Percentiles rank a stretch among this genome's conserved stretches.
Conservation (phyloP, 768 basidiomycete genomes). For the Naganishia randhawae region DNA sequence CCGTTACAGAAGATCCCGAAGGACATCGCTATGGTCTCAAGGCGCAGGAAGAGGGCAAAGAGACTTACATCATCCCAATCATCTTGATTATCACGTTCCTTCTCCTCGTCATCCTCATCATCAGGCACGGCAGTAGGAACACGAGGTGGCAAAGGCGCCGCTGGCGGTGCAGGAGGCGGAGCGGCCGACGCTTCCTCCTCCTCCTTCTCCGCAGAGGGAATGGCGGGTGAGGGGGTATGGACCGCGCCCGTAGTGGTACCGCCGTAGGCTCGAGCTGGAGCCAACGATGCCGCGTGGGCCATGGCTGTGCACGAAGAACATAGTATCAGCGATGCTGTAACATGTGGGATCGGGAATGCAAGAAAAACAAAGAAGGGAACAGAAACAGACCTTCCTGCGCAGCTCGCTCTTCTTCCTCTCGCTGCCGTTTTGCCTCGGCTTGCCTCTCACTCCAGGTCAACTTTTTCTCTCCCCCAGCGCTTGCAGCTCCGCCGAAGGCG, state of each 20-base stretch:
- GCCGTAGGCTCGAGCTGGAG: slow-evolving; percentile 17
- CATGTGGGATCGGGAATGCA: too few species aligned
- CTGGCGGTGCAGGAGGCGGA: slow-evolving; percentile 44
- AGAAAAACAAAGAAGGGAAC: too few species aligned
- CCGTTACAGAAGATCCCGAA: neutral
- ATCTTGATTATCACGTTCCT: slow-evolving; percentile 49
- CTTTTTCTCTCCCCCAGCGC: slow-evolving; percentile 58
- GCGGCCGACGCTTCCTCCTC: slow-evolving; percentile 44
- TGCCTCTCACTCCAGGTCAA: slow-evolving; percentile 93
- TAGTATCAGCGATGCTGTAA: slow-evolving; percentile 8
- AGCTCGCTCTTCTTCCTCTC: slow-evolving; percentile 67
- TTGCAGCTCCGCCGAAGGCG: slow-evolving; percentile 29
- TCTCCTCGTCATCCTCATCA: slow-evolving; percentile 31
- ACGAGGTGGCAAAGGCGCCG: slow-evolving; percentile 44
- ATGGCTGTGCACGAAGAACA: slow-evolving; percentile 31
- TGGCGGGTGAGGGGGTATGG: slow-evolving; percentile 24
- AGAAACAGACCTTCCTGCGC: slow-evolving; percentile 34
- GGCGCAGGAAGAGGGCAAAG: neutral
- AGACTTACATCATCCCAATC: slow-evolving; percentile 42
- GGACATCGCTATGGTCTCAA: neutral
- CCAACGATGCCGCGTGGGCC: slow-evolving; percentile 30
- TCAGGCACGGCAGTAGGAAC: slow-evolving; percentile 7
- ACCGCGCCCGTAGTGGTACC: slow-evolving; percentile 18
- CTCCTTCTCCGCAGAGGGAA: slow-evolving; percentile 40
- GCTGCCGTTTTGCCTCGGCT: slow-evolving; percentile 80